Evolutionary conservation across 768 basidiomycete genomes (phyloP).

Genomic region (Tricholoma sp.): DNA sequence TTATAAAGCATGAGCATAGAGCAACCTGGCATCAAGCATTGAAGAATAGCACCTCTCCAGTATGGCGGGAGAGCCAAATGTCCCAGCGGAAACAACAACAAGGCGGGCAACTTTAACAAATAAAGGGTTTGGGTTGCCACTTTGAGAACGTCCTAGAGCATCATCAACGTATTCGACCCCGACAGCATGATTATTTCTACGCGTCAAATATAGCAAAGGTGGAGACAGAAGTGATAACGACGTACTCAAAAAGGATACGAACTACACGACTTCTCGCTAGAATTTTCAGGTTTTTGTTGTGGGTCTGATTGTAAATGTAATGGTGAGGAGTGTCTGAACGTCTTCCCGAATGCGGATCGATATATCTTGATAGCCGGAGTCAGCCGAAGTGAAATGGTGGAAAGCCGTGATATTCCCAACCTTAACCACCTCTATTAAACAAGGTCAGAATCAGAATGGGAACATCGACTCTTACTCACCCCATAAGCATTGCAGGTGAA

Average conservation of each 20-base stretch:
- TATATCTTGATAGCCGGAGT: conserved; percentile 36
- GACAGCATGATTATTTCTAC: conserved; percentile 35
- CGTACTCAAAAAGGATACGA: conserved; percentile 46
- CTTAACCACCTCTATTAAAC: conserved; percentile 47
- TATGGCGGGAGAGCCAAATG: conserved; percentile 53
- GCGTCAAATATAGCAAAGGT: not conserved
- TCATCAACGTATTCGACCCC: conserved; percentile 50
- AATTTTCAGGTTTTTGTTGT: conserved; percentile 42
- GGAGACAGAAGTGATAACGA: not conserved
- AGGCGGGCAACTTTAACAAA: conserved; percentile 36
- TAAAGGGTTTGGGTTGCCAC: conserved; percentile 12
- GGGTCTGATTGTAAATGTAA: conserved; percentile 44
- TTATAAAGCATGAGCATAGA: conserved; percentile 10
- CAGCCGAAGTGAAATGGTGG: not conserved
- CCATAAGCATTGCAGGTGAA: conserved; percentile 40
- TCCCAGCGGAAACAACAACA: conserved; percentile 48
- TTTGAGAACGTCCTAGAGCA: conserved; percentile 17
- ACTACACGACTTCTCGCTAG: conserved; percentile 37
- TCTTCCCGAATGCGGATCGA: conserved; percentile 44
- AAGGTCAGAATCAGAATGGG: not conserved
- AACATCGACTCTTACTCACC: conserved; percentile 26
- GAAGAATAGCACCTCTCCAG: conserved; percentile 36
- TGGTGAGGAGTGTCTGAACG: conserved; percentile 53
- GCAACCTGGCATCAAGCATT: not conserved
- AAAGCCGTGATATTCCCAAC: conserved; percentile 24